These are phyloP conservation scores for Saccharomycopsis sp. DNA, from an alignment of 805 yeast species.

Conservation along the genomic window DNA sequence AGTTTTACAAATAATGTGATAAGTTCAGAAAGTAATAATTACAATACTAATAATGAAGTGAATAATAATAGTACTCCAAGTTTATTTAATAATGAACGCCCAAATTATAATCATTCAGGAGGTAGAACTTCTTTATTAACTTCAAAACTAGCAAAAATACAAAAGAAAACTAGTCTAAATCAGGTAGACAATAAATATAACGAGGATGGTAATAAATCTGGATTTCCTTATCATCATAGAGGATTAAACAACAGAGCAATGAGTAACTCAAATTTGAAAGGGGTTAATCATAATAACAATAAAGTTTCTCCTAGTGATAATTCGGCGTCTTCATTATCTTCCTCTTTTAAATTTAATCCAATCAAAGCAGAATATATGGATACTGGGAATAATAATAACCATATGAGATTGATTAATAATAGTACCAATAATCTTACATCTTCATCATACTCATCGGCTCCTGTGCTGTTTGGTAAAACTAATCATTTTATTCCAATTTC, in stretches of 20 bases:
- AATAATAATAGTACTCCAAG: slow-evolving; percentile 7
- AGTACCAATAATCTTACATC: slow-evolving; percentile 19
- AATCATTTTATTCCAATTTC: slow-evolving; percentile 18
- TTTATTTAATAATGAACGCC: slow-evolving; percentile 4
- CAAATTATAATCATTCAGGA: slow-evolving; percentile 4
- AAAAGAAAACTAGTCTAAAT: neutral
- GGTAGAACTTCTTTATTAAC: slow-evolving; percentile 13
- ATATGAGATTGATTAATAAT: no score
- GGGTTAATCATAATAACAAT: slow-evolving; percentile 1
- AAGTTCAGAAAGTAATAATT: neutral
- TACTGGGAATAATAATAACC: neutral
- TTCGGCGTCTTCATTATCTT: slow-evolving; percentile 17
- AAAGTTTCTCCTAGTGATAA: slow-evolving; percentile 4
- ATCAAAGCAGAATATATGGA: slow-evolving; percentile 1
- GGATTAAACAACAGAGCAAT: slow-evolving; percentile 1
- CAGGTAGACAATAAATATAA: neutral
- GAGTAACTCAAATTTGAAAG: slow-evolving; percentile 10
- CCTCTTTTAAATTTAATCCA: neutral
- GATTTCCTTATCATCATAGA: slow-evolving; percentile 6
- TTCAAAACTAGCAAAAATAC: slow-evolving; percentile 14
- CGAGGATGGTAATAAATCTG: neutral
- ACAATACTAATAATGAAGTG: neutral
- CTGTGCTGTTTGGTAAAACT: slow-evolving; percentile 20
- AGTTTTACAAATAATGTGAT: neutral
- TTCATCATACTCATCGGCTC: slow-evolving; percentile 32